A percentile compares a stretch with the other conserved stretches of the same genome.
These are phyloP conservation scores for Tuber borchii DNA, from an alignment of 495 filamentous ascomycete genomes.

Conservation along the genomic window DNA sequence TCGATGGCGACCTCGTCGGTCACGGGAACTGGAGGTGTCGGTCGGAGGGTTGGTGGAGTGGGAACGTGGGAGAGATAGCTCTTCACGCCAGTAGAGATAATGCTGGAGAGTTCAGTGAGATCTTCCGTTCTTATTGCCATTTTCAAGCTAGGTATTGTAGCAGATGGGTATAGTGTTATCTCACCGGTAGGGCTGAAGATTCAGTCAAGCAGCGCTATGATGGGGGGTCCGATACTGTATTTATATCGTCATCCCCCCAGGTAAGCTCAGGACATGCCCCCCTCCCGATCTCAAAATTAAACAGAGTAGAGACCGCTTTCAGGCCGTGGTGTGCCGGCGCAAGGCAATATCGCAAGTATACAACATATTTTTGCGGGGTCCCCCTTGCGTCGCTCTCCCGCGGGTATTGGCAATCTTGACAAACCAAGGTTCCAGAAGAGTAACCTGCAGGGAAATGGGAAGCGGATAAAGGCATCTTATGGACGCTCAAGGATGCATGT, in stretches of 20 bases:
- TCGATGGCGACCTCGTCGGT: neutral
- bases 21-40: slow-evolving; percentile 5
- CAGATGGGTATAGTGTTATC: neutral
- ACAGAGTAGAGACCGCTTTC: too few species aligned
- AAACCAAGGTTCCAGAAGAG: too few species aligned
- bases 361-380: too few species aligned
- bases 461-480: too few species aligned
- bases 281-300: too few species aligned
- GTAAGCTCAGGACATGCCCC: neutral
- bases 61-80: slow-evolving; percentile 6
- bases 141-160: neutral
- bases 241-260: neutral
- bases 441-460: too few species aligned
- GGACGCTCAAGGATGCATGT: too few species aligned
- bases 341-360: too few species aligned
- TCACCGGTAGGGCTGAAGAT: too few species aligned
- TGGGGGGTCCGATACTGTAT: neutral
- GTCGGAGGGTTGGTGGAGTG: slow-evolving; percentile 7
- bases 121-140: slow-evolving; percentile 15
- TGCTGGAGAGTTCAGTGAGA: slow-evolving; percentile 5
- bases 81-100: slow-evolving; percentile 6
- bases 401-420: too few species aligned
- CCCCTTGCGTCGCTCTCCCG: too few species aligned
- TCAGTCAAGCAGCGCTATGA: neutral
- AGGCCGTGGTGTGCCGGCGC: too few species aligned